phyloP scores from a whole-genome alignment of 2,329 filamentous ascomycete genomes.

The Drechslerella coelobrocha region DNA sequence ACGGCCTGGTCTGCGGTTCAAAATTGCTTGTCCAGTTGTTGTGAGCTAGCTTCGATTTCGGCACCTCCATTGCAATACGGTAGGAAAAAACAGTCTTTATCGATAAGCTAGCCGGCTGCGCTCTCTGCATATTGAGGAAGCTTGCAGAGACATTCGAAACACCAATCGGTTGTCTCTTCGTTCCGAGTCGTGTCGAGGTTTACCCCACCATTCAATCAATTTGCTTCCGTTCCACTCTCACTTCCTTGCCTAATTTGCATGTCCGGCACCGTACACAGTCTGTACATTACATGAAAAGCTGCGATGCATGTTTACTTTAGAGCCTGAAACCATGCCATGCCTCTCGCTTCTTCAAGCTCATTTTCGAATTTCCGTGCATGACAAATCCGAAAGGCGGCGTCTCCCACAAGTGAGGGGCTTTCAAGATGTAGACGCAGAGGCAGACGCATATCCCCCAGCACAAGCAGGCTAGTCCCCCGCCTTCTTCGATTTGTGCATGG shows the following conservation, averaged over 20 bases:
- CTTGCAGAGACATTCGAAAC: conserved; percentile 5
- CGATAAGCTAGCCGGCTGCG: conserved; percentile 34
- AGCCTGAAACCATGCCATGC: not conserved
- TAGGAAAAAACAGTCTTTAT: conserved; percentile 29
- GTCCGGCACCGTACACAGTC: too few species aligned
- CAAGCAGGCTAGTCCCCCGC: too few species aligned
- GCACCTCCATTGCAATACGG: conserved; percentile 3
- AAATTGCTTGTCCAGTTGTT: too few species aligned
- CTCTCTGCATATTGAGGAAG: conserved; percentile 25
- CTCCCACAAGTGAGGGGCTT: not conserved
- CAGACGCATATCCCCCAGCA: too few species aligned
- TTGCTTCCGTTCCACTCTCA: too few species aligned
- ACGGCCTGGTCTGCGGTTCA: not conserved
- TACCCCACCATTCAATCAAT: not conserved
- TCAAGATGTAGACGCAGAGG: not conserved
- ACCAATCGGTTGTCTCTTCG: not conserved
- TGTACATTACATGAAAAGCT: conserved; percentile 1
- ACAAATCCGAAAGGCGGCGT: not conserved
- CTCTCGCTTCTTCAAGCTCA: not conserved
- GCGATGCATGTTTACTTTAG: not conserved
- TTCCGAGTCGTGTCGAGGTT: not conserved
- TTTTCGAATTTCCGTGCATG: not conserved
- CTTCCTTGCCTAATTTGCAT: too few species aligned
- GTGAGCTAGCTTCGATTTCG: not conserved
- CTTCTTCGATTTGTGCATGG: too few species aligned